Base-by-base conservation (phyloP, 108 stramenopile genomes). In the Cyclostephanos invisitatus region DNA sequence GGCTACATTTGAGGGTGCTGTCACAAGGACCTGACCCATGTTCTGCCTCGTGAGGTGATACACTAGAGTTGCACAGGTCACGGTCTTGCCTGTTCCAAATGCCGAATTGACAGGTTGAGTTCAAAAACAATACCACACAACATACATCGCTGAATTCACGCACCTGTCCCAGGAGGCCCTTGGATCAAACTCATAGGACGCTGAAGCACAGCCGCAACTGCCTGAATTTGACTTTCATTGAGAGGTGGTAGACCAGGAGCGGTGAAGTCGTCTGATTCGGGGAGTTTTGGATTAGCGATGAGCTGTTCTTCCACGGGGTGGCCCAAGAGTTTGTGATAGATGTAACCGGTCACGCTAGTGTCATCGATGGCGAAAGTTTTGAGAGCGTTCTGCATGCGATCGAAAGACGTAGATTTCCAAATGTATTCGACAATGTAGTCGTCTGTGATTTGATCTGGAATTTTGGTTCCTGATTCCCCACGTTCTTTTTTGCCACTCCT, bases 321-420 rank as follows among this genome's bases (percentile, higher is more conserved):
- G 12, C 98, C 98, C 29, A 99, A 84, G 0, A 99, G 78, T 65
- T 86, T 96, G 80, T 99, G 97, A 74, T 98, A 98, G 66, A 99
- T 93, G 85, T 98, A 97, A 36, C 97, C 98, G 15, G 96, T 96
- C 1, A 99, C 95, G 63, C 90, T 89, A 2, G 97, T 91, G 70
- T 98, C 98, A 83, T 98, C 98, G 54, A 98, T 92, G 29, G 98
- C 98, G 86, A 99, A 98, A 8, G 93, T 95, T 71, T 98, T 98
- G 28, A 99, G 82, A 24, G 98, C 97, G 68, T 87, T 94, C 73
- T 98, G 98, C 98, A 98, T 98, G n/a, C 98, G 83, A 74, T 98
- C 98, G 72, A 93, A 99, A 22, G 93, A 93, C 12, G 95, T 96
- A 20, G 82, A 78, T 82, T 98, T 98, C 98, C 98, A 99, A 68